Evolutionary conservation across 1,284 basidiomycete species (phyloP).

Genomic region (Violaceomyces palustris): DNA sequence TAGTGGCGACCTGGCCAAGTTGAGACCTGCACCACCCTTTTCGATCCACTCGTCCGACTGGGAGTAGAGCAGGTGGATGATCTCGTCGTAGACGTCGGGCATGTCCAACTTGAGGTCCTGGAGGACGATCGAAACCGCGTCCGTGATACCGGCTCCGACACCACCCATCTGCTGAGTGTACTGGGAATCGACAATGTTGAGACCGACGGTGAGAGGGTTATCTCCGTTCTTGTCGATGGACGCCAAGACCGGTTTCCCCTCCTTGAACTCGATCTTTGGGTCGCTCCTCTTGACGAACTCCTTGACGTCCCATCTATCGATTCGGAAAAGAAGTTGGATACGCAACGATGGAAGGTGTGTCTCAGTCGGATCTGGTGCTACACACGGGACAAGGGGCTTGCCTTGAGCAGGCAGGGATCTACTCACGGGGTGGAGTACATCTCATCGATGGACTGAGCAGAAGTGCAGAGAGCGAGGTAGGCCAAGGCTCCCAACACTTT

Average conservation of each 20-base stretch:
- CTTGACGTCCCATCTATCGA: background rate
- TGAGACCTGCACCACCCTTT: background rate
- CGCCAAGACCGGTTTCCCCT: background rate
- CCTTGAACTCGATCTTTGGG: background rate
- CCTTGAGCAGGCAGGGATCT: too few species aligned
- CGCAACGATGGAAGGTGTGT: too few species aligned
- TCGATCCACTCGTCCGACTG: background rate
- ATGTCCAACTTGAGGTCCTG: background rate
- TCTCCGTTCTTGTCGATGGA: background rate
- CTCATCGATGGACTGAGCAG: background rate
- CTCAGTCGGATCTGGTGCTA: too few species aligned
- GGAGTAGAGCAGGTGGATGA: conserved; percentile 1
- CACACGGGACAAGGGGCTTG: too few species aligned
- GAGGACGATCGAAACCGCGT: background rate
- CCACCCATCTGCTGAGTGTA: background rate
- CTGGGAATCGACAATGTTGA: background rate
- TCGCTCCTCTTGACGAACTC: background rate
- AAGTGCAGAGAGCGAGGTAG: background rate
- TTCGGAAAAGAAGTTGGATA: too few species aligned
- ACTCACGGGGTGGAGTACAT: background rate
- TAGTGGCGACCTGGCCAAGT: background rate
- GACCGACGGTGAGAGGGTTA: background rate
- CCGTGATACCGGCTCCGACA: background rate
- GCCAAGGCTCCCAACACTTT: too few species aligned
- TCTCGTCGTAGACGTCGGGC: background rate